Evolutionary conservation across 371 early-diverging fungal genomes (phyloP).

Genomic region (Rhizopus arrhizus): DNA sequence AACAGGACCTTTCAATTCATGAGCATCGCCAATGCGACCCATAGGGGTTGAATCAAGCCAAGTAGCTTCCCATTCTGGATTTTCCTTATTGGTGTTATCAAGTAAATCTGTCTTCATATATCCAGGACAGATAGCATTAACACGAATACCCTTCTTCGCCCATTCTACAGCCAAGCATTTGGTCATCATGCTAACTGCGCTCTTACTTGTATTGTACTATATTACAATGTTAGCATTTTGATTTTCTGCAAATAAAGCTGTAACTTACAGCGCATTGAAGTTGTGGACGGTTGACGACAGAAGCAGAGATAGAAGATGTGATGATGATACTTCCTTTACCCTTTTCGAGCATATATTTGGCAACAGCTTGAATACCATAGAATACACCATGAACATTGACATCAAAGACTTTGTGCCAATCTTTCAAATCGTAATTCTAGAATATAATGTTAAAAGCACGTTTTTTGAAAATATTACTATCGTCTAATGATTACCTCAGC

Average conservation of each 20-base stretch:
- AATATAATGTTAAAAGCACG: background rate
- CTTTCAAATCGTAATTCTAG: conserved; percentile 35
- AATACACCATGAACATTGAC: conserved; percentile 55
- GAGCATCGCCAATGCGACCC: conserved; percentile 59
- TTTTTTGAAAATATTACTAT: background rate
- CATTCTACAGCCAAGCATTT: conserved; percentile 51
- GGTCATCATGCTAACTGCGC: conserved; percentile 61
- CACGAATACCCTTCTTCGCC: conserved; percentile 48
- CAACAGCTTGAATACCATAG: conserved; percentile 44
- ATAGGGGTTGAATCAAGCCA: conserved; percentile 49
- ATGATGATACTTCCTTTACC: conserved; percentile 48
- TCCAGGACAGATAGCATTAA: conserved; percentile 50
- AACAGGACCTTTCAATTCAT: conserved; percentile 72
- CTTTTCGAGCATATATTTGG: conserved; percentile 47
- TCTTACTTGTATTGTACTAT: conserved; percentile 62
- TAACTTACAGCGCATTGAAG: conserved; percentile 44
- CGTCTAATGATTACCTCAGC: conserved; percentile 32
- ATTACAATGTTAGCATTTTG: background rate
- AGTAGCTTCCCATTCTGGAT: conserved; percentile 32
- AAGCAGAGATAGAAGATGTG: conserved; percentile 49
- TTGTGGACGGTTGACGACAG: conserved; percentile 51
- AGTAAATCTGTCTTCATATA: conserved; percentile 54
- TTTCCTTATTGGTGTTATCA: conserved; percentile 32
- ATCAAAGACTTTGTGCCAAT: conserved; percentile 45
- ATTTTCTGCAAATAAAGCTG: background rate